phyloP scores from a whole-genome alignment of 495 filamentous ascomycete species.

The Cryomyces antarcticus region DNA sequence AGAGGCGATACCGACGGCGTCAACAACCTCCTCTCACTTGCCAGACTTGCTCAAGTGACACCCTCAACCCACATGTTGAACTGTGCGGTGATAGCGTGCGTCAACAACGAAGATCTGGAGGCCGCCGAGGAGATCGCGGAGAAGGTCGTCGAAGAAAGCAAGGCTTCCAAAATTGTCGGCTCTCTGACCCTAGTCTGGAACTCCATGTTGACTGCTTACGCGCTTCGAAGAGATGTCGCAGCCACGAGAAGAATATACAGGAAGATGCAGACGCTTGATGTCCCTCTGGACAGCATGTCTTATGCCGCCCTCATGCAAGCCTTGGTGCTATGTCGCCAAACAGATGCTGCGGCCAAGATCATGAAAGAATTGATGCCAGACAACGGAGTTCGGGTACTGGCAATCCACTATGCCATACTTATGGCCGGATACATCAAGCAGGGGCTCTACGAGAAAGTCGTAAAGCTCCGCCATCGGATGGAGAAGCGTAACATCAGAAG shows the following conservation, averaged over 20 bases:
- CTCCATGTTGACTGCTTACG: constrained; percentile 44
- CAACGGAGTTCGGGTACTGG: constrained; percentile 33
- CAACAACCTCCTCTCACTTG: constrained; percentile 37
- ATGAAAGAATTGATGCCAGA: constrained; percentile 37
- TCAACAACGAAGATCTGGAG: constrained; percentile 18
- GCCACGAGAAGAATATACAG: constrained; percentile 37
- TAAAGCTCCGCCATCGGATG: constrained; percentile 33
- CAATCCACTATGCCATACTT: constrained; percentile 57
- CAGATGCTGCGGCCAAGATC: constrained; percentile 44
- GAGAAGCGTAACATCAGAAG: constrained; percentile 22
- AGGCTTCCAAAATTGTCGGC: constrained; percentile 22
- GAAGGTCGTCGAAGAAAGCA: constrained; percentile 22
- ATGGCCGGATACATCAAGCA: constrained; percentile 41
- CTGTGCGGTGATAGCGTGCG: constrained; percentile 45
- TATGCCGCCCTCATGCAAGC: constrained; percentile 55
- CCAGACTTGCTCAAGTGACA: constrained; percentile 22
- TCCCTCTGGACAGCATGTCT: constrained; percentile 48
- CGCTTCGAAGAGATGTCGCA: constrained; percentile 39
- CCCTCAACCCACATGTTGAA: constrained; percentile 35
- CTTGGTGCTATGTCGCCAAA: constrained; percentile 36
- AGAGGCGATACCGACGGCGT: constrained; percentile 55
- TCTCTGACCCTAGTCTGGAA: constrained; percentile 46
- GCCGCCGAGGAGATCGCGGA: constrained; percentile 13
- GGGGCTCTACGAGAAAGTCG: constrained; percentile 29
- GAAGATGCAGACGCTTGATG: constrained; percentile 33